Evolutionary conservation across 2,329 filamentous ascomycete species (phyloP).

Genomic region (Myriosclerotinia curreyana): DNA sequence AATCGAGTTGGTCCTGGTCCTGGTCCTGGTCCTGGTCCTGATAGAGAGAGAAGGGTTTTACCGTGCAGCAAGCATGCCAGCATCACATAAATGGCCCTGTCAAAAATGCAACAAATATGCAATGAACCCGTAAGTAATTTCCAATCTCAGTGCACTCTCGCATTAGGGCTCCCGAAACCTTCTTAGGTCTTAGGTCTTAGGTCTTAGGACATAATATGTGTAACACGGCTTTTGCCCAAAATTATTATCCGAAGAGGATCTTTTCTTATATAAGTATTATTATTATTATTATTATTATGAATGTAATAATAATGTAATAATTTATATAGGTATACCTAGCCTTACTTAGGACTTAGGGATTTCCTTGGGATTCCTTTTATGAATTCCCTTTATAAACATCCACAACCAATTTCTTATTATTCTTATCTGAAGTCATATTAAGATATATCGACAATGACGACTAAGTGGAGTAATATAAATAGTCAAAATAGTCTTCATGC

Average conservation of each 20-base stretch:
- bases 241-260: too few species aligned
- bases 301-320: too few species aligned
- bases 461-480: background rate
- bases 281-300: too few species aligned
- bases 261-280: too few species aligned
- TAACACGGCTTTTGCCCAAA: background rate
- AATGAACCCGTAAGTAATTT: conserved; percentile 13
- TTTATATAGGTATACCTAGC: too few species aligned
- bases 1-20: too few species aligned
- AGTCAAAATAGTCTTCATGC: background rate
- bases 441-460: background rate
- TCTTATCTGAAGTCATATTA: background rate
- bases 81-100: conserved; percentile 10
- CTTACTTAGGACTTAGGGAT: background rate
- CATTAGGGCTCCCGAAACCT: conserved; percentile 16
- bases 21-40: too few species aligned
- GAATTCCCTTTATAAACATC: background rate
- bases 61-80: background rate
- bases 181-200: too few species aligned
- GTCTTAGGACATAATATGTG: background rate
- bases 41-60: too few species aligned
- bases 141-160: conserved; percentile 8
- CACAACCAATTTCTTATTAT: too few species aligned
- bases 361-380: background rate
- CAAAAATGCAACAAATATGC: too few species aligned